phyloP scores from a whole-genome alignment of 1,139 yeast genomes.

The Geotrichum macrosporum region DNA sequence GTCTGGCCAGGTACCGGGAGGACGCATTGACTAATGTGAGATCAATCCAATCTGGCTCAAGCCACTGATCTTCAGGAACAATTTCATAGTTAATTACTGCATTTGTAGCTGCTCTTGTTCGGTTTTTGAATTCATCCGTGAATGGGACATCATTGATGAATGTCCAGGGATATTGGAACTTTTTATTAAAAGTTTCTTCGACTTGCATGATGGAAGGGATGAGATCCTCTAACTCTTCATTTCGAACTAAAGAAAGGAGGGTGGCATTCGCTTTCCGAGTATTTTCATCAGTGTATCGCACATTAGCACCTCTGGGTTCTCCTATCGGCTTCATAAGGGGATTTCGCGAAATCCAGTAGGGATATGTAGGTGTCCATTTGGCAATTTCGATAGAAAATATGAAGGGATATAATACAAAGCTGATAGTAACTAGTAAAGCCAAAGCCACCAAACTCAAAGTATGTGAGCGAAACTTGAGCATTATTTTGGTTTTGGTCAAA shows the following conservation, averaged over 20 bases:
- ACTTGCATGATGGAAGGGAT: constrained; percentile 52
- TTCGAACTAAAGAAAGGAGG: constrained; percentile 63
- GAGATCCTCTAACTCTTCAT: constrained; percentile 52
- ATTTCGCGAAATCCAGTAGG: constrained; percentile 29
- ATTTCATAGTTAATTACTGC: constrained; percentile 57
- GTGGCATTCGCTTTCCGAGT: constrained; percentile 68
- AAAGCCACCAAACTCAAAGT: constrained; percentile 7
- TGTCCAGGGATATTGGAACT: constrained; percentile 75
- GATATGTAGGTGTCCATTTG: constrained; percentile 30
- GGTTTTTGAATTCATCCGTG: constrained; percentile 49
- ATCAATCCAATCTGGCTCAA: constrained; percentile 58
- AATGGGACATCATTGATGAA: constrained; percentile 71
- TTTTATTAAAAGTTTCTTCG: constrained; percentile 60
- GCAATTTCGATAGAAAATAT: constrained; percentile 15
- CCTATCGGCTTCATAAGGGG: constrained; percentile 28
- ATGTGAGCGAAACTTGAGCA: constrained; percentile 12
- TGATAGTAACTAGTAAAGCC: not conserved
- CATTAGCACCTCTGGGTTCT: constrained; percentile 23
- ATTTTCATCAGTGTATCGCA: constrained; percentile 3
- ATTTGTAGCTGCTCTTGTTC: constrained; percentile 43
- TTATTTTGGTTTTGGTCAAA: too few relatives aligned
- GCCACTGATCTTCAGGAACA: constrained; percentile 53
- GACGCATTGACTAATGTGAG: too few relatives aligned
- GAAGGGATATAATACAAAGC: not conserved
- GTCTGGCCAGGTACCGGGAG: too few relatives aligned